These are phyloP conservation scores for Myxozyma neglecta DNA, from an alignment of 805 yeast genomes.

Conservation along the genomic window DNA sequence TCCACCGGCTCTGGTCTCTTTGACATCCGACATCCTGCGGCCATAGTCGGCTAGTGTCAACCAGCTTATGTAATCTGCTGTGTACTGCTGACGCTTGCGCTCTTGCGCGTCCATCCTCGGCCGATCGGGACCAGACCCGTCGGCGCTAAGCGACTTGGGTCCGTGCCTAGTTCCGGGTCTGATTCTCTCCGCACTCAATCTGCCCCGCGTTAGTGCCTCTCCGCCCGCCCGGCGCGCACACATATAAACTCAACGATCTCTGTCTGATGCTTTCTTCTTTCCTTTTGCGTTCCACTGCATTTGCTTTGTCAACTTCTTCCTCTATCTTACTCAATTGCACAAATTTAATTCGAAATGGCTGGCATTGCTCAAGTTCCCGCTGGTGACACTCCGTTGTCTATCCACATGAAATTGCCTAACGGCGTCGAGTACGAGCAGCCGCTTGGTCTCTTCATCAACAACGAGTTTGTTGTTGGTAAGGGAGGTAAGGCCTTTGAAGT, in stretches of 20 bases:
- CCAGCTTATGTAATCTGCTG: not conserved
- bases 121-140: constrained; percentile 2
- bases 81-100: not conserved
- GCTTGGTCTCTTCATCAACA: constrained; percentile 77
- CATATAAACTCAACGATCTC: not conserved
- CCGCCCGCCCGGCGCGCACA: constrained; percentile 8
- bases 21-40: too few relatives aligned
- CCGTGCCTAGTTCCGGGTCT: not conserved
- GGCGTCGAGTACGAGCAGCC: constrained; percentile 77
- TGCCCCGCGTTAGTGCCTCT: constrained; percentile 1
- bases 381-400: constrained; percentile 27
- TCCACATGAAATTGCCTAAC: constrained; percentile 63
- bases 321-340: not conserved
- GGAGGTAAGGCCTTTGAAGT: constrained; percentile 62
- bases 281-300: not conserved
- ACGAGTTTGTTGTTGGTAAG: constrained; percentile 65
- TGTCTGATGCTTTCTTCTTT: not conserved
- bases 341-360: constrained; percentile 11
- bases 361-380: constrained; percentile 17
- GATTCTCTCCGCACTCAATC: constrained; percentile 3
- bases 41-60: too few relatives aligned
- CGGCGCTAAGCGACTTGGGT: constrained; percentile 12
- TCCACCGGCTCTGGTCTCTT: too few relatives aligned
- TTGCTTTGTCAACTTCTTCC: not conserved
- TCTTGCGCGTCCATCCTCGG: not conserved